Conservation (phyloP, 352 stramenopile genomes). For the Pythium dissotocum region DNA sequence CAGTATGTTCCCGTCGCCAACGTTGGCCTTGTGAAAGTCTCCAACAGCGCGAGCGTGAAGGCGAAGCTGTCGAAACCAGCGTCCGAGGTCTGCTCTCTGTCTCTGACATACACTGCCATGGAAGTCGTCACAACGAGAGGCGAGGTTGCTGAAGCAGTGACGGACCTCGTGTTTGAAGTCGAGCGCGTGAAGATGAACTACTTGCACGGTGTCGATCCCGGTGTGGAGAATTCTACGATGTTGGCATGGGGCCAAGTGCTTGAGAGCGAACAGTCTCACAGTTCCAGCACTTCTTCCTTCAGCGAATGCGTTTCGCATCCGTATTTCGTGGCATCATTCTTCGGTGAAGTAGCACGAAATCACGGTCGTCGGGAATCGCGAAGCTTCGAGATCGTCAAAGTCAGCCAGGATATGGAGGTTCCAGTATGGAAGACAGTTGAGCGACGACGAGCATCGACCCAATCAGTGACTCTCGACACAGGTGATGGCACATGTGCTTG, state of each 20-base stretch:
- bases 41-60: conserved; percentile 39
- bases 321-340: conserved; percentile 79
- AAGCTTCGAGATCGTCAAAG: conserved; percentile 74
- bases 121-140: conserved; percentile 30
- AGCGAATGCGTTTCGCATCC: conserved; percentile 66
- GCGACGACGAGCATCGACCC: conserved; percentile 12
- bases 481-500: conserved; percentile 13
- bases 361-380: conserved; percentile 48
- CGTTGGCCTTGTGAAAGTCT: conserved; percentile 75
- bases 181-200: conserved; percentile 59
- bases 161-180: conserved; percentile 73
- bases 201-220: conserved; percentile 12
- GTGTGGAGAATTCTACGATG: conserved; percentile 7
- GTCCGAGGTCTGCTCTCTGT: conserved; percentile 52
- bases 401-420: conserved; percentile 60
- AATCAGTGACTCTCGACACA: not conserved
- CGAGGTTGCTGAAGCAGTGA: conserved; percentile 9
- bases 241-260: conserved; percentile 21
- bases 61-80: conserved; percentile 54
- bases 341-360: conserved; percentile 48
- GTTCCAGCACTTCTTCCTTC: conserved; percentile 26
- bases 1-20: conserved; percentile 81
- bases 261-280: conserved; percentile 35
- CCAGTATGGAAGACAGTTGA: conserved; percentile 67
- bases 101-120: conserved; percentile 51